Base-by-base conservation (phyloP, 495 filamentous ascomycete genomes). In the Penicillium canescens region DNA sequence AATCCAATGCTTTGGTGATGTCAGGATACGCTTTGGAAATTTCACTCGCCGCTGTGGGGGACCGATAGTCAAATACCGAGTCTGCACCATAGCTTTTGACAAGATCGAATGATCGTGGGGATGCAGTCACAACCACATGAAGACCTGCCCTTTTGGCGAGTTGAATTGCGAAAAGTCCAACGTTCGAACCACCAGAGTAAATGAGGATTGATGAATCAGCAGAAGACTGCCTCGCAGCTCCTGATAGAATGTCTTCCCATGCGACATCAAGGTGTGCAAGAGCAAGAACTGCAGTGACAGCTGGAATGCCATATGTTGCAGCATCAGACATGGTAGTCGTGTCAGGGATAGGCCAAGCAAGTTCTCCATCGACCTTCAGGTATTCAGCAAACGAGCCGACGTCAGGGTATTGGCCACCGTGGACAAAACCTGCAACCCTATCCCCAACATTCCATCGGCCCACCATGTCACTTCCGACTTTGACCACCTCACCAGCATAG, bases 301-400 rank as follows among this genome's bases (percentile, higher is more conserved):
- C 70, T 1, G 78, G 75, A 1, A 84, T 67, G 0, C 79, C 79
- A 6, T 81, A 67, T 7, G 78, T 78, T 2, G 80, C 64, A 0
- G 78, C 81, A 3, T 75, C 70, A 20, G 77, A 76, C 26, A 72
- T 79, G 42, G 46, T 72, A 5, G 78, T 56, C 33, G 76, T 65
- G 2, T 77, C 74, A 3, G 84, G 81, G n/a, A 81, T 60, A 20
- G 76, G 73, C 23, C 78, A 69, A 14, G 78, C 69, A 26, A 74
- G 58, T 52, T 83, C 76, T 0, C 66, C 75, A 49, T 74, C 72
- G 0, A 73, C 69, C 23, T 72, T 68, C 16, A 72, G 57, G 46
- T 76, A 80, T 42, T 80, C 68, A n/a, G 76, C 80, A 48, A 83
- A 82, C 3, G 59, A 58, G 7, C 63, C 63, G 0, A 43, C 20